Conservation (phyloP, 73 alveolate genomes). For the Uronychia binucleata region DNA sequence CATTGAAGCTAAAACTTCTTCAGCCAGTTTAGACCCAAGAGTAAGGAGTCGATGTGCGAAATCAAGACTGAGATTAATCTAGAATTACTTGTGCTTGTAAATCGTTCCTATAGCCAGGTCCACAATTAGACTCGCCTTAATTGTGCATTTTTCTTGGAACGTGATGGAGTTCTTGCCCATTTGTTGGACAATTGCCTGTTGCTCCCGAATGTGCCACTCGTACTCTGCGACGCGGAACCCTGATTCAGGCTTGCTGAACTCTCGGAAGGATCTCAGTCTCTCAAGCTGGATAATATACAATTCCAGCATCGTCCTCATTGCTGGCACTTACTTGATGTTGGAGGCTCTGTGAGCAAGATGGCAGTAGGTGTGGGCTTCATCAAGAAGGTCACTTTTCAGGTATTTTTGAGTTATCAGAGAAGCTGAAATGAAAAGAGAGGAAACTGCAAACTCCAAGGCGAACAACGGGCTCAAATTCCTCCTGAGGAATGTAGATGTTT, state of each 20-base stretch:
- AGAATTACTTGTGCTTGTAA: background rate
- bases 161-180: background rate
- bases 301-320: background rate
- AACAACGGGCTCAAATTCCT: background rate
- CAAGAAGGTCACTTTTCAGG: background rate
- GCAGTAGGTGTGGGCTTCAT: background rate
- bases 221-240: background rate
- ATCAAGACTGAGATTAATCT: background rate
- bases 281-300: background rate
- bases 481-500: background rate
- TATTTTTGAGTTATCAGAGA: background rate
- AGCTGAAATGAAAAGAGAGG: background rate
- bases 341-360: background rate
- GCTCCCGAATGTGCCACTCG: background rate
- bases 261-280: background rate
- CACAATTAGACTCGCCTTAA: background rate
- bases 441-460: background rate
- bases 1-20: background rate
- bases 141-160: background rate
- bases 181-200: background rate
- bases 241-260: background rate
- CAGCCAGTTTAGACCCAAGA: background rate
- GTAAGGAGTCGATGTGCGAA: background rate
- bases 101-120: background rate
- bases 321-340: background rate